Evolutionary conservation across 192 early-diverging fungal species (phyloP).

Genomic region (Coemansia sp.): DNA sequence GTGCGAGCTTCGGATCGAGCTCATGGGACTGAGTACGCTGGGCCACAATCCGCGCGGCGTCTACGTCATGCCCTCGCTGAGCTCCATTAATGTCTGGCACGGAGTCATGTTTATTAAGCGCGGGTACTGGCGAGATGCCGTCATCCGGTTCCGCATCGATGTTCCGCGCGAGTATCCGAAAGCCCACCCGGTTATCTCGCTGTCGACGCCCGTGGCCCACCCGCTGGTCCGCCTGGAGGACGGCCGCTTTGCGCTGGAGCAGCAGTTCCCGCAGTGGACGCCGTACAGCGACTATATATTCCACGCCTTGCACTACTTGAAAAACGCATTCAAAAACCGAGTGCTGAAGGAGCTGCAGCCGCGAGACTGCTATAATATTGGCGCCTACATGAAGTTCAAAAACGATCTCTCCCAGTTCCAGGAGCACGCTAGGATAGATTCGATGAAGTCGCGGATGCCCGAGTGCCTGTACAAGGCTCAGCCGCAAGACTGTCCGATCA

Average conservation of each 20-base stretch:
- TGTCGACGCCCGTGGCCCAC: constrained; percentile 81
- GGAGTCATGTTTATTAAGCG: constrained; percentile 88
- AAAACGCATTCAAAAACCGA: constrained; percentile 81
- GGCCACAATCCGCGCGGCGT: constrained; percentile 85
- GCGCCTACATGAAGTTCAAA: constrained; percentile 50
- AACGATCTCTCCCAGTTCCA: constrained; percentile 46
- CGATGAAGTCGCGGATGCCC: constrained; percentile 40
- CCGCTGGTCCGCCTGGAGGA: constrained; percentile 76
- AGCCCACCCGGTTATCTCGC: constrained; percentile 67
- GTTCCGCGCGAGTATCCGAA: constrained; percentile 85
- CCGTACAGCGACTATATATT: constrained; percentile 82
- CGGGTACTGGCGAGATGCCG: constrained; percentile 87
- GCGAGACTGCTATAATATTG: constrained; percentile 50
- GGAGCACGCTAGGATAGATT: constrained; percentile 41
- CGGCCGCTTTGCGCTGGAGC: constrained; percentile 69
- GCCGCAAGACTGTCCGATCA: constrained; percentile 52
- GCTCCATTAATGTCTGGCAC: constrained; percentile 71
- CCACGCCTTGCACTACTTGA: constrained; percentile 86
- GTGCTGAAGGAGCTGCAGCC: constrained; percentile 63
- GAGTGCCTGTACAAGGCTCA: constrained; percentile 33
- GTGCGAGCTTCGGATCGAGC: constrained; percentile 53
- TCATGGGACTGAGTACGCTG: constrained; percentile 35
- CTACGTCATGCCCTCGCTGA: constrained; percentile 77
- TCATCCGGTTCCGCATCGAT: constrained; percentile 84
- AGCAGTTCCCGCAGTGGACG: constrained; percentile 83